Evolutionary conservation across 139 green algal species (phyloP).

Genomic region (Closterium sp.): DNA sequence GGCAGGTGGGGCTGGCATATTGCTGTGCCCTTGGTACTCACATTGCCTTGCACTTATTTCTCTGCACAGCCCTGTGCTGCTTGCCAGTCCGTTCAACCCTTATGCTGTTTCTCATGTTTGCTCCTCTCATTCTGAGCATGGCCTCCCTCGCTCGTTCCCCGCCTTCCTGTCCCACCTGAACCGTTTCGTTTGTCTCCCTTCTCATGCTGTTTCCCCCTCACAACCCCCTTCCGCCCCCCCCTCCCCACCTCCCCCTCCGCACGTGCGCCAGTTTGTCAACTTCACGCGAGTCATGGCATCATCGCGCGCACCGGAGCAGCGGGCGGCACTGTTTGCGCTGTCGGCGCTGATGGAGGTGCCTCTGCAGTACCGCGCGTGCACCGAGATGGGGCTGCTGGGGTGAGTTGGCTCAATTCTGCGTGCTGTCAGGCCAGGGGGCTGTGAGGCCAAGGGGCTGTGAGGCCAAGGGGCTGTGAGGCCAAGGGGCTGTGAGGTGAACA

Average conservation of each 20-base stretch:
- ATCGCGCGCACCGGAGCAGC: neutral
- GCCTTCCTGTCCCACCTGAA: too few species aligned
- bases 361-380: constrained; percentile 62
- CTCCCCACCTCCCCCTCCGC: neutral
- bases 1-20: too few species aligned
- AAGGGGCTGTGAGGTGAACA: too few species aligned
- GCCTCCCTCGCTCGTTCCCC: too few species aligned
- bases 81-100: too few species aligned
- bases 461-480: neutral
- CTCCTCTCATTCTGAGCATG: too few species aligned
- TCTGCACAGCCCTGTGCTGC: too few species aligned
- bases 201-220: neutral
- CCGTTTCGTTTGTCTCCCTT: neutral
- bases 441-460: neutral
- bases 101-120: too few species aligned
- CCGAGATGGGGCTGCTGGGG: constrained; percentile 22
- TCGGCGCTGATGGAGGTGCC: constrained; percentile 75
- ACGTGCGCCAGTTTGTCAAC: constrained; percentile 67
- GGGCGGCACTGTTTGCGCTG: constrained; percentile 64
- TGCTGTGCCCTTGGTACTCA: too few species aligned
- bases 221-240: neutral
- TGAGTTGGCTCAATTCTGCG: too few species aligned
- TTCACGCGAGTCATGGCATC: constrained; percentile 59
- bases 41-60: too few species aligned
- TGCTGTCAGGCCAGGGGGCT: too few species aligned